Percentiles rank a stretch among this genome's conserved stretches.
Conservation (phyloP, 177 flowering plant genomes). For the Telopea speciosissima region DNA sequence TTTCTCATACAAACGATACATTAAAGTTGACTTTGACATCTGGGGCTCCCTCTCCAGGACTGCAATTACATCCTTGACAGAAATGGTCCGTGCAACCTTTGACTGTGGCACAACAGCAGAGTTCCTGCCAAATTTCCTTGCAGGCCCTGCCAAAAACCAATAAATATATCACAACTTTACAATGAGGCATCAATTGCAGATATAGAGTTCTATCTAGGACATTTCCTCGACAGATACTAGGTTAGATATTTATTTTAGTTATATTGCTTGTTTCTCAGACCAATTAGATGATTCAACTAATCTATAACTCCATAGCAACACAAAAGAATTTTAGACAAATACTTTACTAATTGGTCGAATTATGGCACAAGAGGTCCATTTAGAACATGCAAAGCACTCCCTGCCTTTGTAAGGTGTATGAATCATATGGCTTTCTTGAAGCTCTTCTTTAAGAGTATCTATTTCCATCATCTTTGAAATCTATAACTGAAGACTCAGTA, state of each 20-base stretch:
- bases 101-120: slow-evolving; percentile 30
- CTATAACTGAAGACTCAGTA: not conserved
- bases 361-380: not conserved
- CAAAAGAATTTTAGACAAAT: too few species aligned
- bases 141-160: slow-evolving; percentile 30
- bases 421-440: not conserved
- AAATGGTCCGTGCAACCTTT: slow-evolving; percentile 41
- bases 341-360: not conserved
- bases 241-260: not conserved
- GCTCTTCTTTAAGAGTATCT: not conserved
- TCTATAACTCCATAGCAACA: not conserved
- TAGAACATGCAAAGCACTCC: not conserved
- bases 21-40: slow-evolving; percentile 65
- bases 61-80: slow-evolving; percentile 77
- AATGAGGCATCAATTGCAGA: not conserved
- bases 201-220: not conserved
- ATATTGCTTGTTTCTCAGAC: not conserved
- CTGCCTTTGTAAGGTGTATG: not conserved
- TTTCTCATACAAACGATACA: slow-evolving; percentile 60
- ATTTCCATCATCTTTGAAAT: not conserved
- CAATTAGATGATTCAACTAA: not conserved
- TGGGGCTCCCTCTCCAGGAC: slow-evolving; percentile 85
- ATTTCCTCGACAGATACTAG: not conserved
- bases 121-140: slow-evolving; percentile 50
- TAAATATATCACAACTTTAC: not conserved